Base-by-base conservation (phyloP, 1,139 yeast species). In the Pichia sp. region DNA sequence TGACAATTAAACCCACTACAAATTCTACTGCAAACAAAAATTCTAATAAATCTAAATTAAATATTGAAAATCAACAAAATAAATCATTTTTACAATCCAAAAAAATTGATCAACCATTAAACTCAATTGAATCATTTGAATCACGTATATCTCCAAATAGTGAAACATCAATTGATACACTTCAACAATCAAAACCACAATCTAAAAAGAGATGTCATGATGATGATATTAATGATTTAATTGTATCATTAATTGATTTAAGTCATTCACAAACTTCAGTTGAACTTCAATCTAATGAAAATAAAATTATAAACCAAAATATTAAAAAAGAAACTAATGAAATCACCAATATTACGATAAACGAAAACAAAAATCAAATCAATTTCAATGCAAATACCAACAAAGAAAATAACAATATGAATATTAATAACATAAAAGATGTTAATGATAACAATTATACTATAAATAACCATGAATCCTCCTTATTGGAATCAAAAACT, bases 191-290 rank as follows among this genome's bases (percentile, higher is more conserved):
- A 5, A 46, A 34, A 10, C 8, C 8, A 25, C 35, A 39, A 26
- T 36, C 48, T 4, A 46, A 42, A 37, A 51, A 49, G 36, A 42
- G 51, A 43, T 18, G 30, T 29, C 54, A 52, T 29, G 64, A 62
- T 47, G 62, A 62, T 39, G 68, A 65, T 43, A 62, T 65, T 27
- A 63, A 64, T 47, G 67, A 64, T 47, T 55, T 62, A 30, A 62
- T 63, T 42, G 56, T 61, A 11, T 61, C 66, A n/a, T 51, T 64
- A 39, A 55, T 62, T 11, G 67, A 64, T 51, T 54, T 64, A 35
- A 61, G 53, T 39, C 67, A 61, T 45, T 56, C 64, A 11, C 60
- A 58, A 40, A 54, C 42, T 5, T 41, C 43, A 1, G 2, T 39
- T 5, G 44, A 47, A 28, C n/a, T 36, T 4, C 35, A 52, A 39